These are phyloP conservation scores for Candida dendrica DNA, from an alignment of 805 yeast species.

Conservation along the genomic window DNA sequence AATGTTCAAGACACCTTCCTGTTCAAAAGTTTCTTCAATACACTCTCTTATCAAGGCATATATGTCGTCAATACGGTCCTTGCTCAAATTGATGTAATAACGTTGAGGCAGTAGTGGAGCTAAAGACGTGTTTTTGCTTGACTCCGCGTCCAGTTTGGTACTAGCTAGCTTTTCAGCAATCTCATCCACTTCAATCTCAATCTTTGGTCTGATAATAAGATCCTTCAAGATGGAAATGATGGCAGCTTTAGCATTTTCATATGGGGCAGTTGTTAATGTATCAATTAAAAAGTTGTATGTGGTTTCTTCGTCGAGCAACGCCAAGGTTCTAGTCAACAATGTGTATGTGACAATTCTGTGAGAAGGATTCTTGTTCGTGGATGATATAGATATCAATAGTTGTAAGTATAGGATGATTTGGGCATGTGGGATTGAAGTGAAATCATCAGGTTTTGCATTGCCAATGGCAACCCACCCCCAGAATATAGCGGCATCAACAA, in stretches of 20 bases:
- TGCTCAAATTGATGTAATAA: constrained; percentile 35
- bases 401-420: constrained; percentile 33
- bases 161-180: background rate
- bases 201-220: constrained; percentile 35
- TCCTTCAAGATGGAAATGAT: constrained; percentile 66
- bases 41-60: constrained; percentile 33
- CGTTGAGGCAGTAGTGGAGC: constrained; percentile 36
- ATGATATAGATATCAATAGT: constrained; percentile 29
- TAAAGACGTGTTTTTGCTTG: no score
- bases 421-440: constrained; percentile 22
- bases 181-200: constrained; percentile 1
- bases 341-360: constrained; percentile 44
- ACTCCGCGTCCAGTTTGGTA: background rate
- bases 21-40: constrained; percentile 22
- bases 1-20: constrained; percentile 9
- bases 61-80: constrained; percentile 35
- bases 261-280: constrained; percentile 60
- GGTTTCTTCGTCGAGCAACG: constrained; percentile 46
- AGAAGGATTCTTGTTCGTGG: constrained; percentile 29
- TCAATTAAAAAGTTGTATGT: constrained; percentile 58
- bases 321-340: constrained; percentile 55
- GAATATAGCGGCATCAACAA: constrained; percentile 23
- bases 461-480: constrained; percentile 31
- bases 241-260: constrained; percentile 50
- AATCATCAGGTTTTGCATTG: constrained; percentile 13